Conservation (phyloP, 2,329 filamentous ascomycete species). For the Fusarium graminum region DNA sequence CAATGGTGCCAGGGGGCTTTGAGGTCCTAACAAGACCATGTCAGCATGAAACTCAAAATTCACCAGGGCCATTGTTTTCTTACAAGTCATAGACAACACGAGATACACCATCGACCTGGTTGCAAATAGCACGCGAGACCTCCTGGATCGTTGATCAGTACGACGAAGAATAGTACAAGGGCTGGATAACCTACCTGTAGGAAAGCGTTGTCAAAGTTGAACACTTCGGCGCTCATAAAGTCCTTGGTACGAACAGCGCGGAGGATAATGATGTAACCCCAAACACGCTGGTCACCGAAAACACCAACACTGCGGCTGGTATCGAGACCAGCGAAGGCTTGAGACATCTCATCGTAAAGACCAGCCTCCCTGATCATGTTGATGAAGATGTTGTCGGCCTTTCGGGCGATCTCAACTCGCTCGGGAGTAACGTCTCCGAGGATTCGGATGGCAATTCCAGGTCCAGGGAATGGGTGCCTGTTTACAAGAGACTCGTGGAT, state of each 20-base stretch:
- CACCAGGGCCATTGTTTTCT: background rate
- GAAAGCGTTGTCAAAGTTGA: slow-evolving; percentile 54
- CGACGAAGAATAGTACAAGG: slow-evolving; percentile 56
- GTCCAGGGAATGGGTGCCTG: slow-evolving; percentile 81
- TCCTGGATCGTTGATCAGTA: slow-evolving; percentile 72
- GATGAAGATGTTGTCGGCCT: slow-evolving; percentile 80
- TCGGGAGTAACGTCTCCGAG: slow-evolving; percentile 84
- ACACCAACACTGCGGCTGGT: slow-evolving; percentile 55
- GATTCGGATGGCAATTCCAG: slow-evolving; percentile 78
- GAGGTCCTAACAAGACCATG: slow-evolving; percentile 59
- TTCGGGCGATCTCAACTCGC: slow-evolving; percentile 78
- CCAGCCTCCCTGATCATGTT: slow-evolving; percentile 77
- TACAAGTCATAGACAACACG: slow-evolving; percentile 75
- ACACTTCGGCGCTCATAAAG: slow-evolving; percentile 80
- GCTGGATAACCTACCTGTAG: slow-evolving; percentile 2
- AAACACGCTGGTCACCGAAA: slow-evolving; percentile 49
- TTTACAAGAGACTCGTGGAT: slow-evolving; percentile 47
- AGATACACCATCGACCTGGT: slow-evolving; percentile 74
- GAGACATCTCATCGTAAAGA: slow-evolving; percentile 60
- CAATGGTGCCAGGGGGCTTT: slow-evolving; percentile 79
- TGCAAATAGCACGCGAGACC: slow-evolving; percentile 68
- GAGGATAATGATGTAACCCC: slow-evolving; percentile 50
- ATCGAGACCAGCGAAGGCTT: slow-evolving; percentile 49
- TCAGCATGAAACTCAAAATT: slow-evolving; percentile 2
- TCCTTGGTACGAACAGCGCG: slow-evolving; percentile 58